A percentile compares a stretch with the other conserved stretches of the same genome.
These are phyloP conservation scores for Lasiodiplodia gonubiensis DNA, from an alignment of 2,329 filamentous ascomycete genomes.

Conservation along the genomic window DNA sequence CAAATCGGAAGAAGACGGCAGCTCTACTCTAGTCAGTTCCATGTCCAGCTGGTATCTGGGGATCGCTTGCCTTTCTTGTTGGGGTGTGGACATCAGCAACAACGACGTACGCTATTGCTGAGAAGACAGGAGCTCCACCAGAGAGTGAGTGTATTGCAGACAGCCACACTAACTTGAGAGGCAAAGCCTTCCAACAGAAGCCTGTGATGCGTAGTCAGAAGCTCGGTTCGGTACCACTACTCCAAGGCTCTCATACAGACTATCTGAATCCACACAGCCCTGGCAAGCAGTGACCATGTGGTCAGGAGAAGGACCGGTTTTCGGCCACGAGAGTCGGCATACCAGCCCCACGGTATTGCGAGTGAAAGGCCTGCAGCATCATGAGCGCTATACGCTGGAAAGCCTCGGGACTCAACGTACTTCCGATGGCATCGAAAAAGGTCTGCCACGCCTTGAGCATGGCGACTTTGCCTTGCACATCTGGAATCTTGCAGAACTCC, in stretches of 20 bases:
- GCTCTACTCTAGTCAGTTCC: slow-evolving; percentile 32
- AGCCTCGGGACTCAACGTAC: slow-evolving; percentile 36
- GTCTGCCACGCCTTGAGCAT: slow-evolving; percentile 57
- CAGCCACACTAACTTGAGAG: slow-evolving; percentile 41
- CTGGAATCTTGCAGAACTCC: slow-evolving; percentile 54
- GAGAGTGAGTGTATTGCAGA: slow-evolving; percentile 38
- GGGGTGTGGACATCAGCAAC: slow-evolving; percentile 41
- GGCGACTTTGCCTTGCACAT: slow-evolving; percentile 60
- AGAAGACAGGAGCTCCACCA: slow-evolving; percentile 36
- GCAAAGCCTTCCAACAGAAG: slow-evolving; percentile 43
- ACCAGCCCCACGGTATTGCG: slow-evolving; percentile 44
- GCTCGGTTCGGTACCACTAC: neutral
- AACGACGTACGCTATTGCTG: slow-evolving; percentile 38
- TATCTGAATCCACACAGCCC: slow-evolving; percentile 37
- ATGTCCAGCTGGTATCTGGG: neutral
- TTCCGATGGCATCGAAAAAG: slow-evolving; percentile 56
- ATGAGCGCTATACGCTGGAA: neutral
- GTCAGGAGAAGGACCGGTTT: slow-evolving; percentile 41
- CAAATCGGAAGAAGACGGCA: slow-evolving; percentile 39
- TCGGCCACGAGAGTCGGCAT: slow-evolving; percentile 43
- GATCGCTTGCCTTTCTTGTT: slow-evolving; percentile 30
- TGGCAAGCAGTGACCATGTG: slow-evolving; percentile 35
- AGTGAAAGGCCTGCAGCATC: slow-evolving; percentile 34
- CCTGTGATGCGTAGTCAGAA: slow-evolving; percentile 24
- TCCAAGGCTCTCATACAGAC: slow-evolving; percentile 33